phyloP scores from a whole-genome alignment of 805 yeast species.

The Candida andamanensis region DNA sequence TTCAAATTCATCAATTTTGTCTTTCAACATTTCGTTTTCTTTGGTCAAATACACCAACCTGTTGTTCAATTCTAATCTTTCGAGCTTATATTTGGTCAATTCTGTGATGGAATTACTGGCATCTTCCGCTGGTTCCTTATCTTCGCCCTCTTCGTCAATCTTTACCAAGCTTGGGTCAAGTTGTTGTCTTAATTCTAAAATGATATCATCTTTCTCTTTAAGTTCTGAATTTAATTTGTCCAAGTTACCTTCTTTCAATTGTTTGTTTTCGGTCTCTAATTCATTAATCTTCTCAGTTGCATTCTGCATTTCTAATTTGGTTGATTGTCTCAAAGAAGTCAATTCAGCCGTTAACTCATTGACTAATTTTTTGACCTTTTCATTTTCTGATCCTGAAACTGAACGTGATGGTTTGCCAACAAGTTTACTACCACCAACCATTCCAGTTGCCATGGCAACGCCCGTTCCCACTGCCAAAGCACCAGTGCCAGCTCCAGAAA shows the following conservation, averaged over 20 bases:
- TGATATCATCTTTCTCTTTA: slow-evolving; percentile 25
- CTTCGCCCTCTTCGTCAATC: slow-evolving; percentile 18
- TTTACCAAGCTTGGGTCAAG: slow-evolving; percentile 18
- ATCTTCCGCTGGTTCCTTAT: slow-evolving; percentile 7
- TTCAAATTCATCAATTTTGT: slow-evolving; percentile 43
- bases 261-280: slow-evolving; percentile 34
- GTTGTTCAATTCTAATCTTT: slow-evolving; percentile 39
- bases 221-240: slow-evolving; percentile 16
- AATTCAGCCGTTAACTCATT: slow-evolving; percentile 30
- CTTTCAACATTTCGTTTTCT: slow-evolving; percentile 40
- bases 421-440: no score
- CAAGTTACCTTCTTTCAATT: slow-evolving; percentile 8
- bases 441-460: no score
- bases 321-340: slow-evolving; percentile 22
- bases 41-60: slow-evolving; percentile 40
- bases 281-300: slow-evolving; percentile 52
- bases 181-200: slow-evolving; percentile 26
- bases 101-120: slow-evolving; percentile 22
- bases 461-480: no score
- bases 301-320: slow-evolving; percentile 46
- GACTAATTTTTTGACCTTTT: slow-evolving; percentile 26
- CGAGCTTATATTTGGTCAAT: slow-evolving; percentile 36
- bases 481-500: slow-evolving; percentile 1
- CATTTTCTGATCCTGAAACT: slow-evolving; percentile 20
- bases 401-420: no score